These are phyloP conservation scores for Pythium rhizo-oryzae DNA, from an alignment of 352 stramenopile genomes.

Conservation along the genomic window DNA sequence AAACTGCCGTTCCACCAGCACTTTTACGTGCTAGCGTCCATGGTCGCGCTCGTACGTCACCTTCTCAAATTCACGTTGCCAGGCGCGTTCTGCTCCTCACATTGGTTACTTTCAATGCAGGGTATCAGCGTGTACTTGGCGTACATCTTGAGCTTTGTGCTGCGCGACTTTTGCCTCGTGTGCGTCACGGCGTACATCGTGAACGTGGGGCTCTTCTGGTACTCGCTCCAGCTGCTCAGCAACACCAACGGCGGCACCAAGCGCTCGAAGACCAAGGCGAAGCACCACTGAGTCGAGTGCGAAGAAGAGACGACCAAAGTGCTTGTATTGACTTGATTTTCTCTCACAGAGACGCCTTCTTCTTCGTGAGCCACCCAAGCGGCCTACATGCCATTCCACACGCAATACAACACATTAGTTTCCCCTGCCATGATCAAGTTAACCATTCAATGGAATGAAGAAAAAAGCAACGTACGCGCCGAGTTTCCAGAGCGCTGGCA, in stretches of 20 bases:
- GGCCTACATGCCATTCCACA: slow-evolving; percentile 39
- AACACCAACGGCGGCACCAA: neutral
- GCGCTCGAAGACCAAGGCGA: slow-evolving; percentile 1
- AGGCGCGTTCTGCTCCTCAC: neutral
- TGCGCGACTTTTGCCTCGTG: slow-evolving; percentile 62
- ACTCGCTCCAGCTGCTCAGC: slow-evolving; percentile 41
- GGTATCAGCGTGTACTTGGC: slow-evolving; percentile 50
- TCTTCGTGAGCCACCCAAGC: slow-evolving; percentile 57
- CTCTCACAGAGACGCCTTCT: neutral
- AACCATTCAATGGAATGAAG: too few relatives aligned
- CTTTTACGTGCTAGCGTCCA: slow-evolving; percentile 48
- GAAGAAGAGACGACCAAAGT: neutral
- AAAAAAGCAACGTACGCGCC: slow-evolving; percentile 44
- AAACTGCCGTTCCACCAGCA: slow-evolving; percentile 43
- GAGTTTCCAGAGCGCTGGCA: slow-evolving; percentile 58
- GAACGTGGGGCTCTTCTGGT: slow-evolving; percentile 49
- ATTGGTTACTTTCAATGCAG: slow-evolving; percentile 22
- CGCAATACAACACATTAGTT: too few relatives aligned
- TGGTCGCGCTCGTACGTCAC: slow-evolving; percentile 32
- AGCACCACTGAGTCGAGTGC: slow-evolving; percentile 6
- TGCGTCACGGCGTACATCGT: slow-evolving; percentile 58
- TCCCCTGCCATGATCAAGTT: too few relatives aligned
- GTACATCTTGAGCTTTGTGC: slow-evolving; percentile 58
- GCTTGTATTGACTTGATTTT: neutral
- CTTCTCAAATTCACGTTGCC: neutral